Percentiles rank a stretch among this genome's conserved stretches.
Conservation (phyloP, 1,139 yeast species). For the Taphrina betulina region DNA sequence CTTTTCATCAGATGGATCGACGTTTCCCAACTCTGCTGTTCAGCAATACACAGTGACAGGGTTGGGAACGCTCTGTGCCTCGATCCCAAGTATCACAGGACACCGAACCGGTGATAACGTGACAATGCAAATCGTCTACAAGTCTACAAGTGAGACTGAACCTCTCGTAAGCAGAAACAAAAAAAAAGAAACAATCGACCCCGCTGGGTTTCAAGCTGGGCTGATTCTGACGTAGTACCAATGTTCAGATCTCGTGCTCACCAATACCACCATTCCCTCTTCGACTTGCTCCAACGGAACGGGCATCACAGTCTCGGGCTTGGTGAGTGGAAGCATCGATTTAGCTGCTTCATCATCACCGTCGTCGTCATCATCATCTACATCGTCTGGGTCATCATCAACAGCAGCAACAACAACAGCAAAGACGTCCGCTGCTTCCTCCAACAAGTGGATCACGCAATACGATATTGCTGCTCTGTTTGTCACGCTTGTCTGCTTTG, state of each 20-base stretch:
- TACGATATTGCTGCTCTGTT: no score
- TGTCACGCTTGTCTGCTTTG: no score
- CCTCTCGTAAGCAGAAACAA: neutral
- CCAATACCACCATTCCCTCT: conserved; percentile 2
- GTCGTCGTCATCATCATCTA: no score
- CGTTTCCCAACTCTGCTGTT: conserved; percentile 2
- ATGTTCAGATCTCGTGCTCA: conserved; percentile 9
- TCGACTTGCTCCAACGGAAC: conserved; percentile 11
- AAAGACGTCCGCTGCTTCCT: no score
- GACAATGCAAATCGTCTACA: conserved; percentile 21
- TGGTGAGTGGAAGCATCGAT: neutral
- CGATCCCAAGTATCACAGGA: conserved; percentile 4
- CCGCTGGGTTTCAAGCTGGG: neutral
- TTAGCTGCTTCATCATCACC: neutral
- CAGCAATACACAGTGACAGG: conserved; percentile 28
- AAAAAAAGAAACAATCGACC: neutral
- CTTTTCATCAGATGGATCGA: conserved; percentile 2
- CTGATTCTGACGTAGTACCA: conserved; percentile 11
- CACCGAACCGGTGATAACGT: conserved; percentile 6
- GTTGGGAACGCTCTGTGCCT: conserved; percentile 22
- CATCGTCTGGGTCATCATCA: no score
- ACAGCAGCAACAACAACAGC: no score
- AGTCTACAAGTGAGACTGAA: conserved; percentile 9
- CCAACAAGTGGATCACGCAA: no score
- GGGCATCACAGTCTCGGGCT: conserved; percentile 5